A percentile compares a stretch with the other conserved stretches of the same genome.
Conservation (phyloP, 441 rosid species). For the Gossypium aridum region DNA sequence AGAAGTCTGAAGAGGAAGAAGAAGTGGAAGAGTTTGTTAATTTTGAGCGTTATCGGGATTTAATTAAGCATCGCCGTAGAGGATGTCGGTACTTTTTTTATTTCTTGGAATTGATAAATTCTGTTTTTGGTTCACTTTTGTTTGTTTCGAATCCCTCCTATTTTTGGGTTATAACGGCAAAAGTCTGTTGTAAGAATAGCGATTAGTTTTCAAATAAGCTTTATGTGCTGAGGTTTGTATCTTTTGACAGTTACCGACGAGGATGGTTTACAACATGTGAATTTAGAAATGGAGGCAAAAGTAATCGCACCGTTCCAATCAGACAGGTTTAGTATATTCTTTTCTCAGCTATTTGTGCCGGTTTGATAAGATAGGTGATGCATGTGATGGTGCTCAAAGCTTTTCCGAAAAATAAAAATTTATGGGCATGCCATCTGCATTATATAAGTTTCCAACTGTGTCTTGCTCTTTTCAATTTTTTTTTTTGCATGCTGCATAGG, state of each 20-base stretch:
- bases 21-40: conserved; percentile 99
- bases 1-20: conserved; percentile 81
- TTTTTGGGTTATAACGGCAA: conserved; percentile 10
- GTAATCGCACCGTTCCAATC: conserved; percentile 47
- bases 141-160: neutral
- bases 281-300: conserved; percentile 82
- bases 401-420: neutral
- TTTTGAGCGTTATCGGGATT: conserved; percentile 99
- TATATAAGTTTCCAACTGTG: neutral
- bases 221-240: conserved; percentile 25
- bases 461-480: neutral
- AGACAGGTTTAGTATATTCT: conserved; percentile 38
- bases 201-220: conserved; percentile 16
- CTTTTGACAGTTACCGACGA: conserved; percentile 68
- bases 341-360: neutral
- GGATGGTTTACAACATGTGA: conserved; percentile 80
- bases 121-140: conserved; percentile 15
- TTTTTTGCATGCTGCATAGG: neutral
- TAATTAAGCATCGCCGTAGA: conserved; percentile 99
- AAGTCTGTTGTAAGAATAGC: neutral
- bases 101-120: conserved; percentile 19
- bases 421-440: neutral
- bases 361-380: neutral
- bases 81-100: conserved; percentile 99
- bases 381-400: neutral